Evolutionary conservation across 805 yeast species (phyloP).

Genomic region (Barnettozyma siamensis): DNA sequence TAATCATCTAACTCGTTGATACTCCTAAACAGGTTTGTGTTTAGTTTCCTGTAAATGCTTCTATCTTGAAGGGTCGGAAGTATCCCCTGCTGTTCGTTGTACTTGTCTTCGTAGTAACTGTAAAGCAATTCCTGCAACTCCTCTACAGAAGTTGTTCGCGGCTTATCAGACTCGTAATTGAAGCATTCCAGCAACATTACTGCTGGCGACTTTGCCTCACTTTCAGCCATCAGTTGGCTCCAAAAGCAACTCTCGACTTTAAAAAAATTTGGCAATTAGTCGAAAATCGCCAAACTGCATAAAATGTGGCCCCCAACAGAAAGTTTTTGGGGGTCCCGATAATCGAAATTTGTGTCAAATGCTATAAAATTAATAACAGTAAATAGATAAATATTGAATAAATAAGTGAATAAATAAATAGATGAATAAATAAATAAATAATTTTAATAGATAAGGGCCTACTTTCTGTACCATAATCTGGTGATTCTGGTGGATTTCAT

Average conservation of each 20-base stretch:
- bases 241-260: too few species aligned
- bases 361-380: too few species aligned
- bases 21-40: not conserved
- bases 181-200: not conserved
- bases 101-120: constrained; percentile 4
- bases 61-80: not conserved
- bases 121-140: not conserved
- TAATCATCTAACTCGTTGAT: constrained; percentile 3
- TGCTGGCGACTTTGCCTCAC: not conserved
- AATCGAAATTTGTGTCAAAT: too few species aligned
- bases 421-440: constrained; percentile 6
- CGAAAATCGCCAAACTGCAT: too few species aligned
- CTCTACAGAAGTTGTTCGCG: not conserved
- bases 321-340: too few species aligned
- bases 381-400: not conserved
- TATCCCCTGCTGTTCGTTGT: constrained; percentile 4
- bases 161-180: not conserved
- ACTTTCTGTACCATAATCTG: constrained; percentile 78
- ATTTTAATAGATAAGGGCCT: too few species aligned
- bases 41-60: not conserved
- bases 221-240: too few species aligned
- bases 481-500: constrained; percentile 78
- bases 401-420: constrained; percentile 1
- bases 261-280: too few species aligned
- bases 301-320: too few species aligned